Conservation (phyloP, 164 flowering plant species). For the Liquidambar formosana region DNA sequence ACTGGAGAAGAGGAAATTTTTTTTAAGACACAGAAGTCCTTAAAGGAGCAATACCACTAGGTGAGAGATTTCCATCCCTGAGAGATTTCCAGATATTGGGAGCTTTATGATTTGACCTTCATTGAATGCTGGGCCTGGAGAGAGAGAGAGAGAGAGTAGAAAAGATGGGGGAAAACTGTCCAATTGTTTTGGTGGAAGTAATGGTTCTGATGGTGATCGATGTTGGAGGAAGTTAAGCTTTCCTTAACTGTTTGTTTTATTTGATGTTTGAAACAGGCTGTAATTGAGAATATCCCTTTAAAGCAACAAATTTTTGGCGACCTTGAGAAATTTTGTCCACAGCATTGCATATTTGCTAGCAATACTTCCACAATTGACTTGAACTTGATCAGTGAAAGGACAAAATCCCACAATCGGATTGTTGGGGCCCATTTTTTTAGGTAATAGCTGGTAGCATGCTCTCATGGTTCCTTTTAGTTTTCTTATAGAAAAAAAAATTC, state of each 20-base stretch:
- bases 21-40: too few species aligned
- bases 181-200: not conserved
- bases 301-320: conserved; percentile 92
- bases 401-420: conserved; percentile 75
- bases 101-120: too few species aligned
- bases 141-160: not conserved
- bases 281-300: conserved; percentile 75
- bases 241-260: not conserved
- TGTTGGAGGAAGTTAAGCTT: conserved; percentile 2
- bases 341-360: conserved; percentile 85
- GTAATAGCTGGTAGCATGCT: conserved; percentile 26
- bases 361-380: conserved; percentile 95
- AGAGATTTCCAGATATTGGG: not conserved
- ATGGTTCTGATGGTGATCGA: not conserved
- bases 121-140: too few species aligned
- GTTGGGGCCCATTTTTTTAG: conserved; percentile 96
- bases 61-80: not conserved
- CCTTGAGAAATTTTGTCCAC: conserved; percentile 82
- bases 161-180: not conserved
- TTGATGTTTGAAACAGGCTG: conserved; percentile 53
- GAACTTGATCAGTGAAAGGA: conserved; percentile 78
- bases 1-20: too few species aligned
- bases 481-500: not conserved
- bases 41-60: too few species aligned
- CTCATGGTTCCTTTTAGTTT: not conserved